A percentile compares a stretch with the other conserved stretches of the same genome.
Evolutionary conservation across 257 asterid genomes (phyloP).

Genomic region (Capsicum chinense): DNA sequence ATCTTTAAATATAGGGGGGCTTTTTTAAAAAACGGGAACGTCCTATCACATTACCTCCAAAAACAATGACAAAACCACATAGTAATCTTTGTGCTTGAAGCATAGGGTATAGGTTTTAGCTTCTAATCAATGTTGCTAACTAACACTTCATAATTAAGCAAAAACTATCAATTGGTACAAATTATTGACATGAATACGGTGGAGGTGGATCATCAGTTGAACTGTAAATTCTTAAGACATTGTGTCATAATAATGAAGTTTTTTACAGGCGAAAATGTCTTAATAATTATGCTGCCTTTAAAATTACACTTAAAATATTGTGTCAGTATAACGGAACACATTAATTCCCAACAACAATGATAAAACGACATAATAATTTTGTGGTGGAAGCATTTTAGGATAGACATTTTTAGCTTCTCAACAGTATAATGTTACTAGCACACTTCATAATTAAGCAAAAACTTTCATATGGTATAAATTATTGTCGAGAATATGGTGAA

Average conservation of each 20-base stretch:
- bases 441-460: neutral
- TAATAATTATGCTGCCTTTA: neutral
- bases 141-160: neutral
- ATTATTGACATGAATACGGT: neutral
- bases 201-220: neutral
- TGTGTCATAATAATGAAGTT: neutral
- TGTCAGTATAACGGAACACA: neutral
- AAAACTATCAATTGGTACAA: neutral
- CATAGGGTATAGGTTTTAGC: neutral
- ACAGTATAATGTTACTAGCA: neutral
- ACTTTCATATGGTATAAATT: neutral
- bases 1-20: too few relatives aligned
- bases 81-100: neutral
- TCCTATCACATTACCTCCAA: too few relatives aligned
- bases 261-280: neutral
- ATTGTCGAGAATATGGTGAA: neutral
- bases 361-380: neutral
- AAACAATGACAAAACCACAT: neutral
- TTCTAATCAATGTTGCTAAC: neutral
- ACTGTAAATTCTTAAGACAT: neutral
- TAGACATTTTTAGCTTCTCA: neutral
- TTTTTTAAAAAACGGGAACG: too few relatives aligned
- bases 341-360: too few relatives aligned
- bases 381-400: neutral
- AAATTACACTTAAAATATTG: neutral